Percentiles rank a stretch among this genome's conserved stretches.
Evolutionary conservation across 768 basidiomycete species (phyloP).

Genomic region (Clavulina sp.): DNA sequence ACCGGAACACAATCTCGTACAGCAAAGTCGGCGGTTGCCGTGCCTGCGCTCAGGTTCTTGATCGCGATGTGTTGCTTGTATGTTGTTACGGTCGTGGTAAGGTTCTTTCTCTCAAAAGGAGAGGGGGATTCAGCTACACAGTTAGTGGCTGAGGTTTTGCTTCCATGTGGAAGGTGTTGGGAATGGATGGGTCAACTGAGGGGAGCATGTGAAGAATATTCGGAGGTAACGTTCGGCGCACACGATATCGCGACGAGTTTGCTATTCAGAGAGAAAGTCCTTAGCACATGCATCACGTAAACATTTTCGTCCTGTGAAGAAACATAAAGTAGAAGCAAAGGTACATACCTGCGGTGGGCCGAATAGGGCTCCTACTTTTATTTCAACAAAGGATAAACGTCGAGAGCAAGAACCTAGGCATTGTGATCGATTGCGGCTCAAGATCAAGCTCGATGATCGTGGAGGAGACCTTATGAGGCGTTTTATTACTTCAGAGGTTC

Average conservation of each 20-base stretch:
- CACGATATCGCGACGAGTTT: conserved; percentile 11
- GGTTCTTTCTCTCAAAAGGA: no score
- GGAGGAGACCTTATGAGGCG: conserved; percentile 11
- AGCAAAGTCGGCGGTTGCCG: not conserved
- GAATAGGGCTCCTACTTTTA: not conserved
- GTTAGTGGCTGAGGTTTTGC: conserved; percentile 2
- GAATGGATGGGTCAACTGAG: conserved; percentile 11
- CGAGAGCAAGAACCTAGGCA: conserved; percentile 6
- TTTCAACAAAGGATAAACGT: not conserved
- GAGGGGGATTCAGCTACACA: conserved; percentile 1
- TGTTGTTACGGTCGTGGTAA: conserved; percentile 8
- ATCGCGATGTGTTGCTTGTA: conserved; percentile 8
- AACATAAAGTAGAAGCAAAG: not conserved
- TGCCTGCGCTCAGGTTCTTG: conserved; percentile 8
- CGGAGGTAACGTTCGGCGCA: conserved; percentile 8
- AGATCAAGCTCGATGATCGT: conserved; percentile 11
- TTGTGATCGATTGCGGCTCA: conserved; percentile 10
- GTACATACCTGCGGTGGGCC: not conserved
- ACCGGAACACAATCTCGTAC: conserved; percentile 8
- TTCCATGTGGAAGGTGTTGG: conserved; percentile 10
- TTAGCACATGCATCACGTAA: conserved; percentile 6
- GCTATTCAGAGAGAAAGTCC: conserved; percentile 9
- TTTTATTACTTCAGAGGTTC: conserved; percentile 8
- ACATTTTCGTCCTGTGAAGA: not conserved
- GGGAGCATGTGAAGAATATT: conserved; percentile 11